These are phyloP conservation scores for Scytalidium sp. DNA, from an alignment of 2,329 filamentous ascomycete genomes.

Conservation along the genomic window DNA sequence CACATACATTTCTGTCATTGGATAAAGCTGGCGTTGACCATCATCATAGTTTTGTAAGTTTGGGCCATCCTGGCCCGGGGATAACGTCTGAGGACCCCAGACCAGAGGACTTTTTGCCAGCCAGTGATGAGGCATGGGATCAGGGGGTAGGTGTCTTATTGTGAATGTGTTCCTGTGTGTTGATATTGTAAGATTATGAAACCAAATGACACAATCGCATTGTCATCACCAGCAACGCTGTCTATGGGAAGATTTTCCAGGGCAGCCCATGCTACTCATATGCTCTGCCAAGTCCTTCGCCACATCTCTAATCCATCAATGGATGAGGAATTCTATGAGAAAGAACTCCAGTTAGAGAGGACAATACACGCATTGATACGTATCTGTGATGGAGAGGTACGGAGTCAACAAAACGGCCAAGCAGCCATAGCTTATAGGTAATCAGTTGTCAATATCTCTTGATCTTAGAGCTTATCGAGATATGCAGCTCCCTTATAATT, in stretches of 20 bases:
- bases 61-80: conserved; percentile 8
- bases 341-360: conserved; percentile 11
- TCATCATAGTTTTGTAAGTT: conserved; percentile 11
- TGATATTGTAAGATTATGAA: too few relatives aligned
- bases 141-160: conserved; percentile 13
- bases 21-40: too few relatives aligned
- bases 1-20: too few relatives aligned
- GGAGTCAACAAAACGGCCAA: conserved; percentile 4
- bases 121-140: conserved; percentile 33
- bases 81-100: conserved; percentile 8
- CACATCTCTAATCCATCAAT: conserved; percentile 19
- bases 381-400: conserved; percentile 8
- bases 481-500: background rate
- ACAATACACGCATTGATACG: conserved; percentile 8
- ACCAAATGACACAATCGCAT: too few relatives aligned
- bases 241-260: conserved; percentile 47
- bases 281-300: conserved; percentile 25
- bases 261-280: conserved; percentile 33
- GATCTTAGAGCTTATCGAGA: conserved; percentile 7
- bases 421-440: conserved; percentile 14
- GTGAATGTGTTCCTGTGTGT: too few relatives aligned
- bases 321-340: conserved; percentile 3
- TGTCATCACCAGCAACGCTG: too few relatives aligned
- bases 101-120: conserved; percentile 8
- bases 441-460: conserved; percentile 14